A percentile compares a stretch with the other conserved stretches of the same genome.
These are phyloP conservation scores for Arxiozyma bovina DNA, from an alignment of 1,139 yeast species.

Conservation along the genomic window DNA sequence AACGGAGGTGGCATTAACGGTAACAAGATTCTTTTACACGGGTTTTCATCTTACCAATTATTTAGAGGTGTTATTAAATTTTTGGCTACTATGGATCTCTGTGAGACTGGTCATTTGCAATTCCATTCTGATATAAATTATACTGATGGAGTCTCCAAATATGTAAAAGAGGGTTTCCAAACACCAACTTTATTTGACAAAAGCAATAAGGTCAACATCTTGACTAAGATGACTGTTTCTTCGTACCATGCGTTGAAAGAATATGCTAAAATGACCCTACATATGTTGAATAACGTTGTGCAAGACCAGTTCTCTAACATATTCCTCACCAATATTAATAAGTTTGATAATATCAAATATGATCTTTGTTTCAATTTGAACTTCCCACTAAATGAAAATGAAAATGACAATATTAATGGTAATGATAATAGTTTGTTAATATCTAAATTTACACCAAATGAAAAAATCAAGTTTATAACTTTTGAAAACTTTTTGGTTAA, in stretches of 20 bases:
- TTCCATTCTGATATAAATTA: constrained; percentile 40
- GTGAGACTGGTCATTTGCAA: constrained; percentile 53
- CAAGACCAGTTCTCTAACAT: constrained; percentile 79
- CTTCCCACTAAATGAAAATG: constrained; percentile 25
- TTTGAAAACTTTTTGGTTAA: constrained; percentile 58
- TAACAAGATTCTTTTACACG: constrained; percentile 67
- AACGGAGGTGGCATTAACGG: constrained; percentile 79
- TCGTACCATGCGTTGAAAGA: constrained; percentile 55
- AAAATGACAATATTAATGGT: constrained; percentile 8
- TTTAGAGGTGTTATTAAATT: constrained; percentile 82
- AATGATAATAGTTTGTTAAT: constrained; percentile 15
- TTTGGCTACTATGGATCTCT: constrained; percentile 67
- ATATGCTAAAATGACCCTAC: constrained; percentile 62
- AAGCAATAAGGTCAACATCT: constrained; percentile 60
- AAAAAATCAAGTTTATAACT: constrained; percentile 64
- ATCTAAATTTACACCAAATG: constrained; percentile 52
- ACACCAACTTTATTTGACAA: constrained; percentile 74
- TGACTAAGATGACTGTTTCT: constrained; percentile 72
- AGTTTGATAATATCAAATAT: constrained; percentile 47
- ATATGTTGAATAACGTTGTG: constrained; percentile 65
- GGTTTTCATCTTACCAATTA: constrained; percentile 85
- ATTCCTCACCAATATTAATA: constrained; percentile 57
- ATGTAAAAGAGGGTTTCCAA: constrained; percentile 51
- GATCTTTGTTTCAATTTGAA: constrained; percentile 55
- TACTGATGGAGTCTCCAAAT: constrained; percentile 44